These are phyloP conservation scores for Akanthomyces uredinophilus DNA, from an alignment of 2,329 filamentous ascomycete species.

Conservation along the genomic window DNA sequence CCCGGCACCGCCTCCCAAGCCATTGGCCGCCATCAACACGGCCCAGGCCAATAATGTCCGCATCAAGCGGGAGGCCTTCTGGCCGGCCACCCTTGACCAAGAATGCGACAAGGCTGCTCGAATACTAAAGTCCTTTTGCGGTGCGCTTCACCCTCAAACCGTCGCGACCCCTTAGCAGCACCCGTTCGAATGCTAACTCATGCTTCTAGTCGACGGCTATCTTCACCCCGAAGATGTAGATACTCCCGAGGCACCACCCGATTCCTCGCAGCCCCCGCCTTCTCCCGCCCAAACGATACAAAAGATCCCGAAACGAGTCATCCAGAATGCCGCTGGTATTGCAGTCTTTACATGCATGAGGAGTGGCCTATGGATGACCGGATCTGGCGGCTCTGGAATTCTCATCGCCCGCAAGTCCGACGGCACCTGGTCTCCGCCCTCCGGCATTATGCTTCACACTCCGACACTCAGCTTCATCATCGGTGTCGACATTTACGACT, in stretches of 20 bases:
- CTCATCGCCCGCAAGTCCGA: slow-evolving; percentile 79
- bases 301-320: slow-evolving; percentile 81
- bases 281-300: slow-evolving; percentile 55
- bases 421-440: slow-evolving; percentile 86
- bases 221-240: slow-evolving; percentile 41
- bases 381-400: slow-evolving; percentile 84
- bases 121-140: slow-evolving; percentile 86
- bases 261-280: slow-evolving; percentile 36
- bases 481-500: slow-evolving; percentile 93
- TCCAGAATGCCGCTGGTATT: slow-evolving; percentile 82
- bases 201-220: slow-evolving; percentile 48
- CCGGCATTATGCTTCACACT: slow-evolving; percentile 85
- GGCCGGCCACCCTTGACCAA: slow-evolving; percentile 78
- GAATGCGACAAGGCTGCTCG: slow-evolving; percentile 89
- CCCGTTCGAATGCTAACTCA: slow-evolving; percentile 18
- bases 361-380: slow-evolving; percentile 85
- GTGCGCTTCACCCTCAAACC: slow-evolving; percentile 43
- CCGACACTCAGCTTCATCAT: slow-evolving; percentile 83
- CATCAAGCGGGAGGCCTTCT: slow-evolving; percentile 62
- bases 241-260: slow-evolving; percentile 20
- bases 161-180: neutral
- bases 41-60: slow-evolving; percentile 29
- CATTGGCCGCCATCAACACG: slow-evolving; percentile 31
- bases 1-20: slow-evolving; percentile 16
- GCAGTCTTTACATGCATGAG: slow-evolving; percentile 96